Evolutionary conservation across 345 rosid genomes (phyloP).

Genomic region (Eucalyptus polybractea): DNA sequence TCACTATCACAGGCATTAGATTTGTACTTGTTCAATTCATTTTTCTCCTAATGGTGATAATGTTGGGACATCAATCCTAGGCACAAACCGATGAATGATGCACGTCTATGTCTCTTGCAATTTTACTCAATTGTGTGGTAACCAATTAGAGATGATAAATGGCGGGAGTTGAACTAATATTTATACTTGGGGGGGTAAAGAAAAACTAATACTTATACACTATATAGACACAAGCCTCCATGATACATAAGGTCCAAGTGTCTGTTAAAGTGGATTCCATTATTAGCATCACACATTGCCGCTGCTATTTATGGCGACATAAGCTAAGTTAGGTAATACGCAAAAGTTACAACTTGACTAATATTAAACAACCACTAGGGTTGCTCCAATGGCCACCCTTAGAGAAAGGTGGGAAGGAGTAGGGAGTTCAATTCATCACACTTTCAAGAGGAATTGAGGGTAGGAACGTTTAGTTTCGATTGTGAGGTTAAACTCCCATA

Average conservation of each 20-base stretch:
- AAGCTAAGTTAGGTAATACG: neutral
- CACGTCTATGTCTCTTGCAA: neutral
- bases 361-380: neutral
- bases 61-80: neutral
- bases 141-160: neutral
- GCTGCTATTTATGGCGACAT: neutral
- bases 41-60: neutral
- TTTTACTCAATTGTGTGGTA: neutral
- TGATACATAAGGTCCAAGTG: neutral
- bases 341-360: neutral
- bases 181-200: neutral
- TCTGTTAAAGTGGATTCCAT: neutral
- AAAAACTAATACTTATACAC: neutral
- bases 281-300: neutral
- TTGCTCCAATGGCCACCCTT: no score
- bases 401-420: no score
- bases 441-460: no score
- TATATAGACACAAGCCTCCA: neutral
- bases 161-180: neutral
- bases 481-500: no score
- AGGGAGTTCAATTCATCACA: no score
- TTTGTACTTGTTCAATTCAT: neutral
- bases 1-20: neutral
- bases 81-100: no score
- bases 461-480: no score